Evolutionary conservation across 129 eudicot genomes (phyloP).

Genomic region (Centrapalus pauciflorus): DNA sequence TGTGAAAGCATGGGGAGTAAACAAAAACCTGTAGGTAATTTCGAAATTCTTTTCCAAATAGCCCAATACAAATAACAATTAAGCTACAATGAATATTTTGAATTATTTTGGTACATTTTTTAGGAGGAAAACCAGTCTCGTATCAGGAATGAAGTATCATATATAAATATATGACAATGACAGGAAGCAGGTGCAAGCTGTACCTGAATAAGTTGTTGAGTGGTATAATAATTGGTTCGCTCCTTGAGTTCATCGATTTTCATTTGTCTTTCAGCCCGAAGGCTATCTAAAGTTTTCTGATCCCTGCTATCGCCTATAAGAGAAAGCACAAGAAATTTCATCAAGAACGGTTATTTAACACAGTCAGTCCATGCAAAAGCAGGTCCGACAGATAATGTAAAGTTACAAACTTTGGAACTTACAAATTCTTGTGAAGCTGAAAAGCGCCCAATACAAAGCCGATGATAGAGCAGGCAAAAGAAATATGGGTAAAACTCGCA

Average conservation of each 20-base stretch:
- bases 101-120: too few relatives aligned
- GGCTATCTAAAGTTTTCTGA: slow-evolving; percentile 78
- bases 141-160: too few relatives aligned
- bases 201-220: slow-evolving; percentile 97
- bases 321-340: background rate
- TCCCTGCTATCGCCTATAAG: slow-evolving; percentile 67
- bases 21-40: too few relatives aligned
- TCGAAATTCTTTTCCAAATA: too few relatives aligned
- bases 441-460: slow-evolving; percentile 43
- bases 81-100: too few relatives aligned
- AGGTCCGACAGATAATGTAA: too few relatives aligned
- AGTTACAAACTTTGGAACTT: slow-evolving; percentile 24
- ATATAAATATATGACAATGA: too few relatives aligned
- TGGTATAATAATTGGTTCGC: slow-evolving; percentile 76
- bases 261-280: slow-evolving; percentile 78
- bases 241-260: slow-evolving; percentile 97
- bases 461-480: slow-evolving; percentile 60
- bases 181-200: background rate
- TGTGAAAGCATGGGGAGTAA: too few relatives aligned
- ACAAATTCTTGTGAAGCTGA: slow-evolving; percentile 62
- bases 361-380: background rate
- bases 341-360: background rate
- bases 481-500: slow-evolving; percentile 78
- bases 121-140: too few relatives aligned
- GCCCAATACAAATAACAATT: too few relatives aligned